phyloP scores from a whole-genome alignment of 2,329 filamentous ascomycete species.

The Pyrenochaeta sp. region DNA sequence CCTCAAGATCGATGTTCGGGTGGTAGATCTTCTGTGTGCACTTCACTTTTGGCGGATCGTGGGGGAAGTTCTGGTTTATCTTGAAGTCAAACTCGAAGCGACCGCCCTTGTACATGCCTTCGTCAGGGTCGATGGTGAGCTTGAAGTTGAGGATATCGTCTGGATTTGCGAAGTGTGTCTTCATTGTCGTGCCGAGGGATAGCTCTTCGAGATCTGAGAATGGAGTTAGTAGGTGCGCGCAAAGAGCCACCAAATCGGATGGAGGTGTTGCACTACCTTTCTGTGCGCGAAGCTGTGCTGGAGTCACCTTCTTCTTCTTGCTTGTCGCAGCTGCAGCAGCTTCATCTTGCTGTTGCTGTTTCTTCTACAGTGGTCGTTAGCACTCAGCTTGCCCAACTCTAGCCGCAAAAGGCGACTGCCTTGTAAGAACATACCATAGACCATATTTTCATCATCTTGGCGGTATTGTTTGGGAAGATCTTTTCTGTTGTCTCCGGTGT shows the following conservation, averaged over 20 bases:
- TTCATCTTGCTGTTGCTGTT: conserved; percentile 90
- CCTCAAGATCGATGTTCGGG: conserved; percentile 96
- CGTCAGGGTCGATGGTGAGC: conserved; percentile 83
- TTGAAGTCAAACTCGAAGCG: conserved; percentile 88
- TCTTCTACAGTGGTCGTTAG: conserved; percentile 69
- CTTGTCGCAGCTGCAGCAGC: conserved; percentile 79
- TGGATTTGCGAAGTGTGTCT: conserved; percentile 79
- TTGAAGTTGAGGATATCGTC: conserved; percentile 88
- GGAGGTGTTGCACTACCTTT: conserved; percentile 71
- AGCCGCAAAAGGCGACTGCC: neutral
- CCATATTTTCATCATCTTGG: conserved; percentile 98
- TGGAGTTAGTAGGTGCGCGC: conserved; percentile 16
- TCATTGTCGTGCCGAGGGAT: conserved; percentile 80
- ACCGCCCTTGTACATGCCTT: conserved; percentile 88
- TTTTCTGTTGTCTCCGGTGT: conserved; percentile 8
- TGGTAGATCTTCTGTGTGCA: conserved; percentile 99
- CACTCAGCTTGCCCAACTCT: neutral
- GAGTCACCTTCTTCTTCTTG: conserved; percentile 99
- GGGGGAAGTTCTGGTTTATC: conserved; percentile 94
- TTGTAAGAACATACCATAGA: conserved; percentile 76
- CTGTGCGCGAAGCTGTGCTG: conserved; percentile 92
- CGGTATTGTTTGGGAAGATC: conserved; percentile 31
- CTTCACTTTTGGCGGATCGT: conserved; percentile 96
- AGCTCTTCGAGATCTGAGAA: conserved; percentile 79
- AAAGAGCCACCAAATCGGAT: neutral